Base-by-base conservation (phyloP, 2,329 filamentous ascomycete species). In the Alternaria sp. region DNA sequence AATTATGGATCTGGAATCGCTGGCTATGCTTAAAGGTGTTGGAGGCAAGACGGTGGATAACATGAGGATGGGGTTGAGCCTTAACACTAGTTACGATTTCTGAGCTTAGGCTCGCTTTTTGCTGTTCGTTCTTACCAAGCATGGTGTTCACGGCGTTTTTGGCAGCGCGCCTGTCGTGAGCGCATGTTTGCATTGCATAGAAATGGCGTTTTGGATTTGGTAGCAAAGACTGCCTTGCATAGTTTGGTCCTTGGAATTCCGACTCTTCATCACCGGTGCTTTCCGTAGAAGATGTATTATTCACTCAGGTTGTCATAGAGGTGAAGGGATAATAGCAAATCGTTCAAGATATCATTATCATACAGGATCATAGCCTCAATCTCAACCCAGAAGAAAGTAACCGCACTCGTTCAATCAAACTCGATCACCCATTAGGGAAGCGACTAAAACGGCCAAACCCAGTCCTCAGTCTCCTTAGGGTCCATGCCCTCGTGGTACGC, bases 401-500 rank as follows among this genome's bases (percentile, higher is more conserved):
- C 18, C 28, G 18, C 4, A 28, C 22, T 7, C 34, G n/a, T 24
- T 32, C 16, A 39, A 14, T 4, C 18, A 42, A n/a, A 11, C 36
- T 11, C 22, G 8, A 6, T 7, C 4, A 5, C n/a, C 46, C 7
- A 34, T 7, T 1, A 28, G 34, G 39, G 12, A 42, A 20, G 16
- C 16, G 54, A 57, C 54, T 71, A 80, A 41, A 75, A 83, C 11
- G 87, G 84, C 90, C 90, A 92, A 8, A 78, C 83, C 89, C 89
- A 93, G 57, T 88, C 82, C 53, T 84, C 87, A 69, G 90, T 83
- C 72, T 86, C 84, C 34, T 87, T 81, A 2, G 89, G 89, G 78
- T 94, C 91, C 67, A 91, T 79, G 20, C 91, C 91, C 81, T 92
- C 89, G 69, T 87, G 75, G 61, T 66, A 92, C 0, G 90, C 89